phyloP scores from a whole-genome alignment of 805 yeast species.

The Sungouiella thailandica region DNA sequence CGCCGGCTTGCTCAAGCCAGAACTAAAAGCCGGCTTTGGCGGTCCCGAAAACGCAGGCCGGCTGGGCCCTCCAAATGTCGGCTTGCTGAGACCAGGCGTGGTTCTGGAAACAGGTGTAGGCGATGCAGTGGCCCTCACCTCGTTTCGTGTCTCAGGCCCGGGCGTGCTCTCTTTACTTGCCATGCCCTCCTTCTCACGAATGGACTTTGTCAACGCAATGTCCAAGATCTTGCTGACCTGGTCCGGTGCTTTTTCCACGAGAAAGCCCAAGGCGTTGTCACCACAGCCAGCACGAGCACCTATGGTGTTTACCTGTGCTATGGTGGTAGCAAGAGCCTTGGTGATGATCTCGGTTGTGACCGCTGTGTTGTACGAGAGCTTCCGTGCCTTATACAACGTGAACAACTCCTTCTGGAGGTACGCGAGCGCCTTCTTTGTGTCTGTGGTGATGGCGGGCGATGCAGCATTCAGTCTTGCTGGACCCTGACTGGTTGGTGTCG shows the following conservation, averaged over 20 bases:
- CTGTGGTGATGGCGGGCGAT: conserved; percentile 42
- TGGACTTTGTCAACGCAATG: conserved; percentile 76
- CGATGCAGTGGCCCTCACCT: too few species aligned
- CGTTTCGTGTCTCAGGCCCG: too few species aligned
- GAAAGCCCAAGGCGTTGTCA: conserved; percentile 70
- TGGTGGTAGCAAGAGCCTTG: conserved; percentile 88
- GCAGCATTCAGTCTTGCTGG: not conserved
- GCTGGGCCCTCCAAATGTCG: conserved; percentile 17
- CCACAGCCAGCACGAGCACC: conserved; percentile 81
- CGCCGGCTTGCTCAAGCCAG: conserved; percentile 34
- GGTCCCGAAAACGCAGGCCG: conserved; percentile 22
- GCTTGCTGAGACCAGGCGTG: too few species aligned
- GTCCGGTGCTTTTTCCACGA: conserved; percentile 76
- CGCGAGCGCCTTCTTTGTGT: conserved; percentile 69
- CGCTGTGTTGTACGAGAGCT: conserved; percentile 65
- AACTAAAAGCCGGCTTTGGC: conserved; percentile 21
- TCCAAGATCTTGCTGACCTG: conserved; percentile 75
- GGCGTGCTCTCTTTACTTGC: conserved; percentile 15
- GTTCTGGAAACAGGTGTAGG: too few species aligned
- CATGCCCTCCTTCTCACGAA: conserved; percentile 39
- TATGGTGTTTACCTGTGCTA: conserved; percentile 83
- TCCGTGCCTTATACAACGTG: conserved; percentile 71
- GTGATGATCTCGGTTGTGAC: conserved; percentile 82
- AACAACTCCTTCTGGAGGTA: conserved; percentile 84
- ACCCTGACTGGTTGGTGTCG: not conserved